Evolutionary conservation across 2,329 filamentous ascomycete species (phyloP).

Genomic region (Trichoderma semiorbis): DNA sequence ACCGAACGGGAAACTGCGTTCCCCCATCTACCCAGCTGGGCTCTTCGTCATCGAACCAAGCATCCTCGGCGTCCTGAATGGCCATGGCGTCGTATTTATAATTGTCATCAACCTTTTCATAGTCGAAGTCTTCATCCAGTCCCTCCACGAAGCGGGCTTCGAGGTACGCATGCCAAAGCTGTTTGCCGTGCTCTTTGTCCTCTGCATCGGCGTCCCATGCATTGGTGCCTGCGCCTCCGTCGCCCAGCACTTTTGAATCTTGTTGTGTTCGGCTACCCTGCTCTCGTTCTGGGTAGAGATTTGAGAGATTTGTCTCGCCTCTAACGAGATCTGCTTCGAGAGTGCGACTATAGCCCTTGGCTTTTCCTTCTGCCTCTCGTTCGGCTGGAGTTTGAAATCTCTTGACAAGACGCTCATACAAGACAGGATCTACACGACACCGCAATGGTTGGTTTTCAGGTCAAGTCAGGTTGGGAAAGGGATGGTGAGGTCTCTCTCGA

Average conservation of each 20-base stretch:
- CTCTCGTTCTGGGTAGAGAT: conserved; percentile 40
- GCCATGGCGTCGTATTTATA: conserved; percentile 65
- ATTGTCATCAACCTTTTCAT: conserved; percentile 64
- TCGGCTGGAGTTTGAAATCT: conserved; percentile 72
- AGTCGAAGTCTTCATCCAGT: conserved; percentile 76
- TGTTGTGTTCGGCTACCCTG: neutral
- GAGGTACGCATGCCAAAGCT: conserved; percentile 70
- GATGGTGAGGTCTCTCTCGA: neutral
- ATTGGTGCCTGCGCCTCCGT: conserved; percentile 28
- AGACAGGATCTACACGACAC: conserved; percentile 59
- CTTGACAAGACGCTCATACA: conserved; percentile 78
- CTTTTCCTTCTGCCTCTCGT: conserved; percentile 67
- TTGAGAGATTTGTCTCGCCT: conserved; percentile 70
- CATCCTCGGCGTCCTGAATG: conserved; percentile 64
- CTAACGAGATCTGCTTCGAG: conserved; percentile 74
- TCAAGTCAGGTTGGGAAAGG: neutral
- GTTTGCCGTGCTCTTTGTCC: conserved; percentile 60
- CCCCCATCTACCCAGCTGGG: conserved; percentile 56
- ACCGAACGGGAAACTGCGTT: conserved; percentile 29
- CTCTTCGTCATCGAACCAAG: conserved; percentile 78
- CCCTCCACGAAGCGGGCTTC: conserved; percentile 71
- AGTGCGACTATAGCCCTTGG: conserved; percentile 74
- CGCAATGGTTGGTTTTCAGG: neutral
- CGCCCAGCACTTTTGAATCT: conserved; percentile 2
- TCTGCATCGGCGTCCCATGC: conserved; percentile 30